Evolutionary conservation across 768 basidiomycete genomes (phyloP).

Genomic region (Hypholoma sublateritium): DNA sequence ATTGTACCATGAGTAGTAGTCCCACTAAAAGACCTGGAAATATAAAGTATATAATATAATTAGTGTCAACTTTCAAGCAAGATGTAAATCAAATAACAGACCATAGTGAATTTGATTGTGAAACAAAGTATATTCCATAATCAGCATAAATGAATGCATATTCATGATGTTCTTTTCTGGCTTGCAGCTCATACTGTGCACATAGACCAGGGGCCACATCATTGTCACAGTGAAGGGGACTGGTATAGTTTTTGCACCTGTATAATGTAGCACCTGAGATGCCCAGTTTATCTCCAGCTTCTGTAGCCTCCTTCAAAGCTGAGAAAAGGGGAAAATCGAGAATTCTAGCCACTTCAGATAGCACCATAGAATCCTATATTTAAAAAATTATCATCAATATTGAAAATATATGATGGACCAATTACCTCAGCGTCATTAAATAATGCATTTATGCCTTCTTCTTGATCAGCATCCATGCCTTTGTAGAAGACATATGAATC

Average conservation of each 20-base stretch:
- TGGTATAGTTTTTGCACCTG: conserved; percentile 6
- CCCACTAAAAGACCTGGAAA: background rate
- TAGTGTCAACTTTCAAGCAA: background rate
- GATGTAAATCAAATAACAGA: background rate
- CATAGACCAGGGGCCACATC: conserved; percentile 1
- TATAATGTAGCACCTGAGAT: conserved; percentile 1
- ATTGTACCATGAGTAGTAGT: background rate
- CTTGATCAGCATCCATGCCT: background rate
- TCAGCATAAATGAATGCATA: conserved; percentile 6
- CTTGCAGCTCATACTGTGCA: conserved; percentile 8
- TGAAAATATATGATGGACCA: background rate
- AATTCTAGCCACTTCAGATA: background rate
- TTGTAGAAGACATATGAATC: background rate
- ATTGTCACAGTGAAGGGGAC: conserved; percentile 3
- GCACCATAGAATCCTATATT: background rate
- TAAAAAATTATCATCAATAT: background rate
- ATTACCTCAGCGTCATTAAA: conserved; percentile 4
- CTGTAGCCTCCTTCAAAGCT: background rate
- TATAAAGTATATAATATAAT: background rate
- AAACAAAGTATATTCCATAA: conserved; percentile 5
- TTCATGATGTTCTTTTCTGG: background rate
- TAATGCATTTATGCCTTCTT: background rate
- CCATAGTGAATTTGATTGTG: conserved; percentile 2
- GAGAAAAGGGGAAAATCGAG: background rate
- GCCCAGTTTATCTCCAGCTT: conserved; percentile 1